Evolutionary conservation across 2,329 filamentous ascomycete genomes (phyloP).

Genomic region (Verticillium dahliae): DNA sequence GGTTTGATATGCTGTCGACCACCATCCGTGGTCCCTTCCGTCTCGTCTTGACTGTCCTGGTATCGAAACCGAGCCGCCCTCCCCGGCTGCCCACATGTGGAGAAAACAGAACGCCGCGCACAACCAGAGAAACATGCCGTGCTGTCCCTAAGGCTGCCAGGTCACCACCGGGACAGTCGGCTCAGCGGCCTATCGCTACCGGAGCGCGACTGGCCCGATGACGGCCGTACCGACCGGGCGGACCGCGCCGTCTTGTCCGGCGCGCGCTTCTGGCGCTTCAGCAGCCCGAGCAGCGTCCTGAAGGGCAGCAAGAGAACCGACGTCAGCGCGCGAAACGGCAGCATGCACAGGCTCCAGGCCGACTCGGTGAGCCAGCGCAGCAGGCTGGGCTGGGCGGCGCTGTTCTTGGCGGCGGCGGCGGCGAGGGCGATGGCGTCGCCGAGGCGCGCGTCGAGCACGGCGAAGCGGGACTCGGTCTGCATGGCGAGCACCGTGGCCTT

Average conservation of each 20-base stretch:
- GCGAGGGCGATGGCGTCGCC: slow-evolving; percentile 77
- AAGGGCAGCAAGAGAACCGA: slow-evolving; percentile 36
- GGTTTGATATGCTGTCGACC: no score
- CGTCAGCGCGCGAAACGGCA: slow-evolving; percentile 35
- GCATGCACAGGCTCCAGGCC: slow-evolving; percentile 23
- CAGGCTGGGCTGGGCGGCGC: slow-evolving; percentile 27
- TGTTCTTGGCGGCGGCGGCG: slow-evolving; percentile 60
- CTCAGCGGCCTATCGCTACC: slow-evolving; percentile 26
- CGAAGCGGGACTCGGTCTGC: slow-evolving; percentile 70
- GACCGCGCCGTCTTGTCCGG: slow-evolving; percentile 16
- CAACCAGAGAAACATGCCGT: no score
- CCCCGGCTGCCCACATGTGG: no score
- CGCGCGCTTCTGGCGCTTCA: slow-evolving; percentile 24
- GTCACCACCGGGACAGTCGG: slow-evolving; percentile 16
- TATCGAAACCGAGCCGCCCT: background rate
- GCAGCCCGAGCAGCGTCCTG: slow-evolving; percentile 26
- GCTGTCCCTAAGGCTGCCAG: no score
- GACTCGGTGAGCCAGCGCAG: slow-evolving; percentile 30
- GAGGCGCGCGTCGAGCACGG: slow-evolving; percentile 62
- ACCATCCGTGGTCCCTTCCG: background rate
- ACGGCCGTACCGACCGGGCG: slow-evolving; percentile 15
- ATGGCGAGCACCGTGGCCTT: slow-evolving; percentile 68
- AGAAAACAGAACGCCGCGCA: no score
- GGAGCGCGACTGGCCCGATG: slow-evolving; percentile 20
- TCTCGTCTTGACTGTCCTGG: background rate